Evolutionary conservation across 1,284 basidiomycete species (phyloP), one percentile per base, ranked within the genome.

Genomic region (Vanrija sp.): DNA sequence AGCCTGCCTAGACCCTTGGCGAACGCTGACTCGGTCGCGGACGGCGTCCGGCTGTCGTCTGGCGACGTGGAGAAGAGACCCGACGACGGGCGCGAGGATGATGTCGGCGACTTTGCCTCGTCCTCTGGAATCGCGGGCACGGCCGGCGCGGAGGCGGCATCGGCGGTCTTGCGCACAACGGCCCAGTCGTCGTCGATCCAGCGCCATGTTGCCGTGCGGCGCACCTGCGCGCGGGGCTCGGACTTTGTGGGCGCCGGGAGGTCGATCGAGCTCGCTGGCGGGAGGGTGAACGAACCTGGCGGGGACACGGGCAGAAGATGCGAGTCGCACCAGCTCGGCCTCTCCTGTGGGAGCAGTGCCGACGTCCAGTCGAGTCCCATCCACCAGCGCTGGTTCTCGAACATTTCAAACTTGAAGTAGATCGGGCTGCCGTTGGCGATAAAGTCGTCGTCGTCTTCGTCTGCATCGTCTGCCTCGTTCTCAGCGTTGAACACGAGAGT

Each of bases 311-410:
- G 78, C 60, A 72, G 58, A 12, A 78, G 63, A 86, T 78, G 75
- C 16, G 67, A 69, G 56, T 78, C 77, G 51, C 77, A 78, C 93
- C 93, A 97, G 3, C 88, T 88, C 0, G 93, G 90, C 1, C 93
- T 85, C 72, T 97, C 93, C 42, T 85, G 84, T 0, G 93, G 93
- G 5, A 97, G 82, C 6, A 97, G 82, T 0, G 93, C 91, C 3
- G 89, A 88, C 0, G 93, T 95, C 90, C 91, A 97, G 76, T 97
- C 80, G 15, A 82, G 65, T 3, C 79, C 80, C 69, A 82, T 78
- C 80, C 80, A 81, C 94, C 93, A 97, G 5, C 93, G 83, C 78
- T 97, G 93, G 73, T 96, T 97, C 75, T 97, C 93, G 70, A 90
- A 88, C 28, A 96, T 78, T 38, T 87, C 89, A 71, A 93, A 93